A percentile compares a stretch with the other conserved stretches of the same genome.
These are phyloP conservation scores for Pistacia vera DNA, from an alignment of 345 rosid species.

Conservation along the genomic window DNA sequence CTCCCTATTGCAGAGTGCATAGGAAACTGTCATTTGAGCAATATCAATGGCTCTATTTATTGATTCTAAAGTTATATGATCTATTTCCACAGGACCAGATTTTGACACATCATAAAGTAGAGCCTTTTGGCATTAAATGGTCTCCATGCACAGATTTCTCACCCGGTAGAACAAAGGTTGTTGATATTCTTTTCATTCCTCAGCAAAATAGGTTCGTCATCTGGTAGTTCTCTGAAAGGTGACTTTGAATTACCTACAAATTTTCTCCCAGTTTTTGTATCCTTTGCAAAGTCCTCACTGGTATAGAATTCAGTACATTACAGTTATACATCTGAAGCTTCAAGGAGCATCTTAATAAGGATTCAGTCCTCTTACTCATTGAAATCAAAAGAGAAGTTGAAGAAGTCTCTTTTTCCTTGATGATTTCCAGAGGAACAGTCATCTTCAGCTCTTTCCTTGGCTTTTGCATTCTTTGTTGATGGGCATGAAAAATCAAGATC, in stretches of 20 bases:
- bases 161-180: constrained; percentile 42
- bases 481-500: constrained; percentile 80
- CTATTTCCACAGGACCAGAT: neutral
- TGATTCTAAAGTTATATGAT: constrained; percentile 4
- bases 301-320: neutral
- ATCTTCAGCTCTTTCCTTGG: constrained; percentile 54
- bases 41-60: neutral
- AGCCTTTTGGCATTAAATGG: neutral
- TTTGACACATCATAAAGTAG: constrained; percentile 4
- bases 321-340: neutral
- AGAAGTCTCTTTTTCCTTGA: constrained; percentile 45
- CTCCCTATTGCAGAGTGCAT: constrained; percentile 29
- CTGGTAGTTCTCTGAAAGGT: constrained; percentile 16
- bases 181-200: constrained; percentile 28
- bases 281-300: constrained; percentile 32
- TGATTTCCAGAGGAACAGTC: constrained; percentile 37
- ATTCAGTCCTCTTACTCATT: constrained; percentile 48
- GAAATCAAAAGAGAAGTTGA: constrained; percentile 77
- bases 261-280: constrained; percentile 34
- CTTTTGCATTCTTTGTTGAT: constrained; percentile 47
- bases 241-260: constrained; percentile 24
- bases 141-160: constrained; percentile 7
- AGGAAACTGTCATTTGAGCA: neutral
- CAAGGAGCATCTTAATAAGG: constrained; percentile 9
- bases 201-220: constrained; percentile 30